phyloP scores from a whole-genome alignment of 176 grass and related monocot genomes.

The Oryza nivara region DNA sequence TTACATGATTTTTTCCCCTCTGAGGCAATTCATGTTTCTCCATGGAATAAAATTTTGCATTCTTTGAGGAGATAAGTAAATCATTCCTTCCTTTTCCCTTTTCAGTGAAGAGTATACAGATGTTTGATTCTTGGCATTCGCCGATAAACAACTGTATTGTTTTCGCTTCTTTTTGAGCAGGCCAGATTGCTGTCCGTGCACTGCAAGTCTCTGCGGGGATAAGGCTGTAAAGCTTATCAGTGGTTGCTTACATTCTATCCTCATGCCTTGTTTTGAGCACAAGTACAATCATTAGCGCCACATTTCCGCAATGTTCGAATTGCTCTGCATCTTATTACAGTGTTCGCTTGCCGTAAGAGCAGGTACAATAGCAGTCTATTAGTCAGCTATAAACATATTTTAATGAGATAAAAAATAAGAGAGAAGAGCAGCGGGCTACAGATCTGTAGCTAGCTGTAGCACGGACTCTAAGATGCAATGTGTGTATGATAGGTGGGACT shows the following conservation, averaged over 20 bases:
- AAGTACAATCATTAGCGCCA: conserved; percentile 35
- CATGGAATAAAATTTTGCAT: conserved; percentile 63
- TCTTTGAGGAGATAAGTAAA: conserved; percentile 66
- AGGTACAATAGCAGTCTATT: too few species aligned
- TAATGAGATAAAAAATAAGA: too few species aligned
- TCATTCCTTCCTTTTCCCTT: conserved; percentile 6
- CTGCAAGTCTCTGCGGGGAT: conserved; percentile 24
- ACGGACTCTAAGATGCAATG: too few species aligned
- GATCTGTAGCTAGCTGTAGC: too few species aligned
- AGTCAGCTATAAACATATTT: too few species aligned
- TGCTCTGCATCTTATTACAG: not conserved
- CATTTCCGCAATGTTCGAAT: not conserved
- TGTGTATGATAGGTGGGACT: too few species aligned
- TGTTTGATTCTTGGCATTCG: conserved; percentile 33
- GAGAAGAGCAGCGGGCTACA: too few species aligned
- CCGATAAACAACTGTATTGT: conserved; percentile 14
- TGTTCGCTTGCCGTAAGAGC: not conserved
- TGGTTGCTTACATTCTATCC: conserved; percentile 35
- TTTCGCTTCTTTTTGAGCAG: conserved; percentile 21
- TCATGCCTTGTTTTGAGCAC: conserved; percentile 7
- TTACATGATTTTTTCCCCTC: conserved; percentile 59
- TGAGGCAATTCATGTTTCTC: conserved; percentile 63
- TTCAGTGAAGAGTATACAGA: conserved; percentile 51
- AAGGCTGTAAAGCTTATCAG: conserved; percentile 30
- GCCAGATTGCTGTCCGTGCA: conserved; percentile 31